Evolutionary conservation across 2,329 filamentous ascomycete species (phyloP).

Genomic region (Fusarium acutatum): DNA sequence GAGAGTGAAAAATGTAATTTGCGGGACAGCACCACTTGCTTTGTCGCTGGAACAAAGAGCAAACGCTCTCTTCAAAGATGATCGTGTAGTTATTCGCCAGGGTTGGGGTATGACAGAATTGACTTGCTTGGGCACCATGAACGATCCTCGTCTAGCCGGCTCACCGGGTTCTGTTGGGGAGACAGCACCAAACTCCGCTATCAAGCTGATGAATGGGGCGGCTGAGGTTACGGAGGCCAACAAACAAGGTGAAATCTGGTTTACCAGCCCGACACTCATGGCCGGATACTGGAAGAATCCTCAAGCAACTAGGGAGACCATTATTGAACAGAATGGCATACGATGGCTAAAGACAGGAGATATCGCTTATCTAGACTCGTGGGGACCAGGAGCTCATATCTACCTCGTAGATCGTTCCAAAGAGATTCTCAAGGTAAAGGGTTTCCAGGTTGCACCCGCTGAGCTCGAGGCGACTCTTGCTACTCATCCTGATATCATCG

Average conservation of each 20-base stretch:
- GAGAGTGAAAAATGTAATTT: not conserved
- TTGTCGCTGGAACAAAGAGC: not conserved
- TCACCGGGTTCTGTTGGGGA: not conserved
- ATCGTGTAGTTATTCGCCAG: not conserved
- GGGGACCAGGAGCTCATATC: not conserved
- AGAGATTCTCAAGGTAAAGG: not conserved
- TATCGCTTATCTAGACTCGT: not conserved
- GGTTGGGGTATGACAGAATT: not conserved
- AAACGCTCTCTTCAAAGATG: not conserved
- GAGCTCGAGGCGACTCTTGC: not conserved
- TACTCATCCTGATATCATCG: not conserved
- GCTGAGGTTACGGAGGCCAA: not conserved
- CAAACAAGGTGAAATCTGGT: not conserved
- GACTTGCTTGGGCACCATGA: not conserved
- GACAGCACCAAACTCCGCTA: not conserved
- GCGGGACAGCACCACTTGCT: not conserved
- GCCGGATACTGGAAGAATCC: not conserved
- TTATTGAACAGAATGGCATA: not conserved
- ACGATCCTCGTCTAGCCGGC: not conserved
- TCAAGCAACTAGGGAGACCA: not conserved
- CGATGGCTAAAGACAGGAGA: not conserved
- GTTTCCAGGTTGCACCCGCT: not conserved
- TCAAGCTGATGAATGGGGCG: not conserved
- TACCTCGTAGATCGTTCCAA: not conserved
- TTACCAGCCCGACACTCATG: not conserved